Evolutionary conservation across 2,329 filamentous ascomycete genomes (phyloP).

Genomic region (Talaromyces marneffei): DNA sequence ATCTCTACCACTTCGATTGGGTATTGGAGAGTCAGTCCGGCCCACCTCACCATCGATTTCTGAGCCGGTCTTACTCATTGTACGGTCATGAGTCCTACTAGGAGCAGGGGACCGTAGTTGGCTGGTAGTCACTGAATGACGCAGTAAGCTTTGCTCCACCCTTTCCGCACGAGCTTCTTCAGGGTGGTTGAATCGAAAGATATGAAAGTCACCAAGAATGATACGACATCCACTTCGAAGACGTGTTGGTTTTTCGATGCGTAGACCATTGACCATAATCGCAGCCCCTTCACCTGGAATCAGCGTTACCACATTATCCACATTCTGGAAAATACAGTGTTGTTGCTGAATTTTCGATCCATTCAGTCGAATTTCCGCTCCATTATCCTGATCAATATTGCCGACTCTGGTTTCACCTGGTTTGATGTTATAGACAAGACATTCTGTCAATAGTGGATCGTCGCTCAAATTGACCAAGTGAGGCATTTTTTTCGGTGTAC

Average conservation of each 20-base stretch:
- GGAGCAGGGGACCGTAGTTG: slow-evolving; percentile 61
- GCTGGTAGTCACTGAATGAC: slow-evolving; percentile 67
- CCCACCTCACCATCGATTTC: slow-evolving; percentile 68
- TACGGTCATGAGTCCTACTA: slow-evolving; percentile 66
- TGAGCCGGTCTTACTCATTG: slow-evolving; percentile 70
- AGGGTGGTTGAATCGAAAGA: slow-evolving; percentile 96
- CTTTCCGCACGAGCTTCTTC: slow-evolving; percentile 91
- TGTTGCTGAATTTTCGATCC: slow-evolving; percentile 87
- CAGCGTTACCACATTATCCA: slow-evolving; percentile 87
- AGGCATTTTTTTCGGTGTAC: slow-evolving; percentile 98
- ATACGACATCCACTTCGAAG: slow-evolving; percentile 89
- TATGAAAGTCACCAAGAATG: slow-evolving; percentile 96
- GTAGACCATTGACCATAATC: slow-evolving; percentile 95
- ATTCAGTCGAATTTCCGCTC: slow-evolving; percentile 86
- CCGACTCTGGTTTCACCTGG: slow-evolving; percentile 90
- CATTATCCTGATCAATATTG: slow-evolving; percentile 77
- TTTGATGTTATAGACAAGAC: slow-evolving; percentile 95
- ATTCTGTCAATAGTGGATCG: slow-evolving; percentile 87
- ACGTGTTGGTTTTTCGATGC: slow-evolving; percentile 77
- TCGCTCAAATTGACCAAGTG: slow-evolving; percentile 98
- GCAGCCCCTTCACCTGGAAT: slow-evolving; percentile 86
- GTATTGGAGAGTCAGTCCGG: slow-evolving; percentile 72
- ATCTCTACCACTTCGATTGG: slow-evolving; percentile 63
- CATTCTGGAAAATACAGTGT: slow-evolving; percentile 90
- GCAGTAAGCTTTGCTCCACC: slow-evolving; percentile 77